Percentiles rank a stretch among this genome's conserved stretches.
Conservation (phyloP, 2,329 filamentous ascomycete species). For the Hortaea werneckii region DNA sequence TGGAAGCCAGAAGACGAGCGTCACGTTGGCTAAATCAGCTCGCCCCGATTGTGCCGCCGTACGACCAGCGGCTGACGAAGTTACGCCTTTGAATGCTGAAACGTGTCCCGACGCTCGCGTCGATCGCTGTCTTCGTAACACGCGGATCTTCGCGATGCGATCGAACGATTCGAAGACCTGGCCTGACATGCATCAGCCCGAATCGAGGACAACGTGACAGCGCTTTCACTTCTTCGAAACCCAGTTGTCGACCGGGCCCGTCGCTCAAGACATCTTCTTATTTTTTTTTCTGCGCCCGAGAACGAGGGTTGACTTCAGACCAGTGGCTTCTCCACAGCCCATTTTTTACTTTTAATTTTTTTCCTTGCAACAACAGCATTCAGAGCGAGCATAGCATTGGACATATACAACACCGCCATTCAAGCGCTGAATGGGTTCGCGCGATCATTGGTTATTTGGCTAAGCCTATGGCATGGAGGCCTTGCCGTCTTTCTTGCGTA, state of each 20-base stretch:
- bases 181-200: neutral
- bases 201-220: neutral
- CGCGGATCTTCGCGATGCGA: too few species aligned
- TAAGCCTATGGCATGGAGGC: too few species aligned
- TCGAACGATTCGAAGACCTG: too few species aligned
- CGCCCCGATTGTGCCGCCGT: neutral
- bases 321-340: neutral
- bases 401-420: constrained; percentile 11
- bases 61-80: neutral
- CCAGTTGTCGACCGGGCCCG: neutral
- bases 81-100: neutral
- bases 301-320: neutral
- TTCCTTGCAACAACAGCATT: neutral
- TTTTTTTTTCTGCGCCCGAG: neutral
- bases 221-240: neutral
- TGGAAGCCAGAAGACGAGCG: constrained; percentile 67
- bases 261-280: neutral
- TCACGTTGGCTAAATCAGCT: neutral
- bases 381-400: neutral
- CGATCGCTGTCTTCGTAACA: too few species aligned
- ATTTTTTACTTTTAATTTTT: neutral
- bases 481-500: neutral
- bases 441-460: neutral
- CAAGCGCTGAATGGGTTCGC: constrained; percentile 22
- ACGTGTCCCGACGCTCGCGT: too few species aligned